Evolutionary conservation across 2,329 filamentous ascomycete species (phyloP), one percentile per base, ranked within the genome.

Genomic region (Alternaria infectoria): DNA sequence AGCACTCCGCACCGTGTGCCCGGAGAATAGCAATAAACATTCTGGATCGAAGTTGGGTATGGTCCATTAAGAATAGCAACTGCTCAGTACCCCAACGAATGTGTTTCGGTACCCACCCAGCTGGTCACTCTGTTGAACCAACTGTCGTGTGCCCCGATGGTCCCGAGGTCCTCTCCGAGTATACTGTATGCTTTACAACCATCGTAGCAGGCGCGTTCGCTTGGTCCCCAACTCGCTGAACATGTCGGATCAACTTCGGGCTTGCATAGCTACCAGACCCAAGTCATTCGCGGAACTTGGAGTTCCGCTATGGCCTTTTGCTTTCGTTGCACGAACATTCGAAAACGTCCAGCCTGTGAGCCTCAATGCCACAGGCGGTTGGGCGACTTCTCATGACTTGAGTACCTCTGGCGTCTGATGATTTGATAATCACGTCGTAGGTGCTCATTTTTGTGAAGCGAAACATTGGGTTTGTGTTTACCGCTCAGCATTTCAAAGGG

Each of bases 1-100:
- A 82, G 10, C 72, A 69, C 15, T 77, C 67, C 19, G 81, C 80
- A 64, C 83, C 81, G 65, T 81, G 45, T 77, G 71, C 45, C 77
- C 74, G 6, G 62, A 36, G 76, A 69, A 11, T 80, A 79, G 58
- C 75, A 71, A 45, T 77, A 71, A 47, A 50, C 64, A 11, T 75
- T 13, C 73, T 65, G 32, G n/a, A 19, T 44, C 30, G 28, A 47
- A 83, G 74, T 7, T 80, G 76, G 7, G 77, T 77, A 76, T 79
- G 84, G 69, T 81, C 56, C 83, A 80, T 30, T 77, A 69, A 58
- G 74, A 79, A 69, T 83, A 81, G 10, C 76, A 77, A 50, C 84
- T 82, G 58, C 83, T 84, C 79, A 83, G 28, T 52, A 30, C 49
- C 32, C 83, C 80, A 50, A 30, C 30, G 49, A 52, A 32, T 25